phyloP scores from a whole-genome alignment of 257 asterid genomes.

The Eucommia ulmoides region DNA sequence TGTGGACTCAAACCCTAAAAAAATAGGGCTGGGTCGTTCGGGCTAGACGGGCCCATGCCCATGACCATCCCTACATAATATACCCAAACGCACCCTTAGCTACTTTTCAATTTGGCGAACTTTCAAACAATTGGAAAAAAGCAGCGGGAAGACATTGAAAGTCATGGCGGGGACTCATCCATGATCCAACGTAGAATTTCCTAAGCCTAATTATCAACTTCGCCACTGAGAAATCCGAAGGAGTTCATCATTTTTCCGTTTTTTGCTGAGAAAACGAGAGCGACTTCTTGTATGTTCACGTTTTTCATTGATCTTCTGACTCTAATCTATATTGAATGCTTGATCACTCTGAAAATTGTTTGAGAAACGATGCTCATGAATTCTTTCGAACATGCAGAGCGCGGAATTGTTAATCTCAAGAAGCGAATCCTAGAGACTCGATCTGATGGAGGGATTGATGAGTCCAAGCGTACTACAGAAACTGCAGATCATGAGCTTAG shows the following conservation, averaged over 20 bases:
- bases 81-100: too few species aligned
- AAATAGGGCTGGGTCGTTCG: too few species aligned
- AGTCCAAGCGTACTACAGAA: constrained; percentile 51
- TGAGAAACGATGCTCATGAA: too few species aligned
- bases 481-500: constrained; percentile 52
- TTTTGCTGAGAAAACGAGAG: neutral
- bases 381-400: constrained; percentile 28
- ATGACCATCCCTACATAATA: too few species aligned
- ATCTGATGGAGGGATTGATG: constrained; percentile 40
- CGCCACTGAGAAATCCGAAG: constrained; percentile 60
- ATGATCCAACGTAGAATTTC: constrained; percentile 43
- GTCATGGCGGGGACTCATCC: constrained; percentile 81
- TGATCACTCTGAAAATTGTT: too few species aligned
- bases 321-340: neutral
- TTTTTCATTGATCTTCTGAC: neutral
- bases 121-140: too few species aligned
- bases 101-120: too few species aligned
- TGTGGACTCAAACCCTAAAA: too few species aligned
- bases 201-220: constrained; percentile 57
- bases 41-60: too few species aligned
- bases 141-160: neutral
- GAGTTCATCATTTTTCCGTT: constrained; percentile 15
- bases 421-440: constrained; percentile 46
- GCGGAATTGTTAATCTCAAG: constrained; percentile 44
- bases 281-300: neutral